Conservation (phyloP, 2,329 filamentous ascomycete species). For the Cladorrhinum sp. region DNA sequence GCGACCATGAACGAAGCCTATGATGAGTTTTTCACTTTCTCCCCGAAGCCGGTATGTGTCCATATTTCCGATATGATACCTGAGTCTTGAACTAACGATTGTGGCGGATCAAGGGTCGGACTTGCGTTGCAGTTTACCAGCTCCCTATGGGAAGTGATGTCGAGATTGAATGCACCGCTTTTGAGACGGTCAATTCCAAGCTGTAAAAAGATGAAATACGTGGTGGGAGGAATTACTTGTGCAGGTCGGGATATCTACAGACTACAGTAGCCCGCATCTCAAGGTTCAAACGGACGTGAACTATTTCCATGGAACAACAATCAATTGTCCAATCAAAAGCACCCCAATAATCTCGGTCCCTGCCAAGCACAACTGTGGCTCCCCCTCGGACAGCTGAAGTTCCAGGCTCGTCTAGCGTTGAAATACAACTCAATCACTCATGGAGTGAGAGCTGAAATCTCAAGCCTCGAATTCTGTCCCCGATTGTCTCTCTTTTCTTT, state of each 20-base stretch:
- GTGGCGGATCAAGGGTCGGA: conserved; percentile 44
- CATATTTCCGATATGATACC: conserved; percentile 24
- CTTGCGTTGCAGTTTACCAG: conserved; percentile 71
- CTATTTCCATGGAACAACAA: background rate
- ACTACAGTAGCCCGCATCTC: background rate
- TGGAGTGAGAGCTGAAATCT: background rate
- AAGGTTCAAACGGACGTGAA: background rate
- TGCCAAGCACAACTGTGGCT: background rate
- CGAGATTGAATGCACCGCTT: conserved; percentile 71
- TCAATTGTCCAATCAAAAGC: conserved; percentile 15
- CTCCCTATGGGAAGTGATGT: conserved; percentile 68
- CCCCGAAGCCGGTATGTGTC: conserved; percentile 46
- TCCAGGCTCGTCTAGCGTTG: background rate
- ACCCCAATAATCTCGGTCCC: conserved; percentile 12
- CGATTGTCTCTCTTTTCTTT: background rate
- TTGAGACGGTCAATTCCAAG: conserved; percentile 15
- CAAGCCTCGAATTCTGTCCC: background rate
- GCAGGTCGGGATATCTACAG: background rate
- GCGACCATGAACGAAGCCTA: conserved; percentile 56
- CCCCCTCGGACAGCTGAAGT: background rate
- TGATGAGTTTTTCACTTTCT: conserved; percentile 44
- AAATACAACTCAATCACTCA: background rate
- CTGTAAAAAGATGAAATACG: background rate
- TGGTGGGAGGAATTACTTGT: background rate
- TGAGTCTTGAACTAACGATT: background rate